Evolutionary conservation across 768 basidiomycete genomes (phyloP), one percentile per base, ranked within the genome.

Genomic region (Leucocoprinus sp.): DNA sequence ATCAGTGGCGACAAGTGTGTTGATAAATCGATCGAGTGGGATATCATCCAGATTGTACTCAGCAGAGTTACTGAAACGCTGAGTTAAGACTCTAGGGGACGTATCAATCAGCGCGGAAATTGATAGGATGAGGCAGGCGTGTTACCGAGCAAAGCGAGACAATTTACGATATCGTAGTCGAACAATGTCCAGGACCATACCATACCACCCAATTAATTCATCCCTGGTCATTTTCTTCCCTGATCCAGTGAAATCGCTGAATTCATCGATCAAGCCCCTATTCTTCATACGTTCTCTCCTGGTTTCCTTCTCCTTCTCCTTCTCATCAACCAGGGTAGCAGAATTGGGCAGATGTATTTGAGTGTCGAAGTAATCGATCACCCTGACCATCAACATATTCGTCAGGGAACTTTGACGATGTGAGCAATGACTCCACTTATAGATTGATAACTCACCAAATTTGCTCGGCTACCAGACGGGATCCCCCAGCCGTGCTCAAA

Each of bases 301-400:
- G 9, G 31, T 48, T 26, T 48, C 46, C 27, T 36, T 48, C 28
- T 37, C 48, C 15, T 31, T 45, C 37, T 38, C 37, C 36, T 51
- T 57, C 40, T 54, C 50, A 23, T 62, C 59, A 42, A 53, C 52
- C 42, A 57, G 53, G 53, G 45, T 69, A 60, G 62, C 68, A 61
- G n/a, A 68, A 2, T 70, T 66, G 11, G 86, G 84, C 8, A 85
- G 76, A 18, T 83, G 82, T 24, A 97, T 82, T 70, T 97, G 96
- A 1, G 85, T 87, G 51, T 97, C 92, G 59, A 98, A 97, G 60
- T 89, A 93, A 59, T 89, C 89, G 39, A 85, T 88, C 35, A 96
- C 88, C 29, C 95, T 83, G 43, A 89, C 81, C 75, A 95, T 87
- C 28, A 98, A 71, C 57, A 87, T 89, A 60, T 97, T 92, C 0